These are phyloP conservation scores for Clavispora carvajalis DNA, from an alignment of 805 yeast genomes.

Conservation along the genomic window DNA sequence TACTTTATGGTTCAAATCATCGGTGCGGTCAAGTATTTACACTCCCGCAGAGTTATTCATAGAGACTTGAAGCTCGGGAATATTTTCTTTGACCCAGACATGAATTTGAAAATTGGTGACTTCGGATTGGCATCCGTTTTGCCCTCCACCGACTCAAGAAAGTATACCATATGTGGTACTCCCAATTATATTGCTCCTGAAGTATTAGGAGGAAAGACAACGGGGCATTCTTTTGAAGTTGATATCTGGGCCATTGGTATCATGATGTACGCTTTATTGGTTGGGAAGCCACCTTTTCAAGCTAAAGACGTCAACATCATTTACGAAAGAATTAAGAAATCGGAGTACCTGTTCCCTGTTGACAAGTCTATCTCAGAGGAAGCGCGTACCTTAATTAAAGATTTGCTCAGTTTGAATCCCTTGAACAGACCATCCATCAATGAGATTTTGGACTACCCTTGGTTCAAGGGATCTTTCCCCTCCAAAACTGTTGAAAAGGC, in stretches of 20 bases:
- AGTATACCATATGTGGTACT: constrained; percentile 95
- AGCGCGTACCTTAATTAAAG: constrained; percentile 67
- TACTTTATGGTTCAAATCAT: constrained; percentile 85
- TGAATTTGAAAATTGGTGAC: constrained; percentile 95
- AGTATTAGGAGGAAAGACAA: constrained; percentile 78
- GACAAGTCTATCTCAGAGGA: constrained; percentile 63
- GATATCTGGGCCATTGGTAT: constrained; percentile 98
- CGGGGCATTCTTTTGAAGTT: constrained; percentile 91
- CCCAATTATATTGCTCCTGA: constrained; percentile 99
- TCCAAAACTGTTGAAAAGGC: constrained; percentile 56
- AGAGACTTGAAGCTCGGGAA: constrained; percentile 95
- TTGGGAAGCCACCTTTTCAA: constrained; percentile 97
- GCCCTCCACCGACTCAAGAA: constrained; percentile 61
- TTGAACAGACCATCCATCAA: constrained; percentile 72
- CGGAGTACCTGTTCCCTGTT: constrained; percentile 75
- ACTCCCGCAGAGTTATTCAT: constrained; percentile 86
- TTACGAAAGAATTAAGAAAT: constrained; percentile 83
- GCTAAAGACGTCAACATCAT: constrained; percentile 89
- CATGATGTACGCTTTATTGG: constrained; percentile 86
- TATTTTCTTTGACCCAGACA: constrained; percentile 86
- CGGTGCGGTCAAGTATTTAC: constrained; percentile 93
- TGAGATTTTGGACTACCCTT: constrained; percentile 73
- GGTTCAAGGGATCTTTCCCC: constrained; percentile 89
- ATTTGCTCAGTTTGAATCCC: constrained; percentile 75
- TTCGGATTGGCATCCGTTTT: constrained; percentile 98